Base-by-base conservation (phyloP, 139 green algal genomes). In the Tetraselmis striata region DNA sequence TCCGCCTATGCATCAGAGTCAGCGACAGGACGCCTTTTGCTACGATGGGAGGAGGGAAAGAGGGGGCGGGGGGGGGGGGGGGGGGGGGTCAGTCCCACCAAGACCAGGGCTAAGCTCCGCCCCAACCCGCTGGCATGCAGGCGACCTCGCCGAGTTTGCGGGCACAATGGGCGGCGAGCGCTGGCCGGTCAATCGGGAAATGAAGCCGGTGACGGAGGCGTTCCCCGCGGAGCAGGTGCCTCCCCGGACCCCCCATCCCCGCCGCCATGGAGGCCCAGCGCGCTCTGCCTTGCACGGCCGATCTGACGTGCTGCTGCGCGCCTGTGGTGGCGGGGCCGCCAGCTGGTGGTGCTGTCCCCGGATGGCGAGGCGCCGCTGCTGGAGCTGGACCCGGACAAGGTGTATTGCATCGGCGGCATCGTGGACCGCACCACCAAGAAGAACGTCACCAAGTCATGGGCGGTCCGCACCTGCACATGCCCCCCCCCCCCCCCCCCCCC, bases 371-470 rank as follows among this genome's bases (percentile, higher is more conserved):
- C 92, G 32, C 81, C 85, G 5, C 74, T 94, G 59, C 23, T 85
- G 29, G 27, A 84, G 0, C 59, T 95, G 32, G 86, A 93, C 26
- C 30, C 80, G 2, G 80, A 29, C 24, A 90, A 88, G 59, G 85
- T 92, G 31, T 96, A 95, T 75, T 88, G 94, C 80, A 88, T 96
- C 76, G 92, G 92, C 0, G 92, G 92, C 30, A 92, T 96, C 59
- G 90, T 96, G 76, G 92, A 96, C 81, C 81, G 89, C 1, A 90
- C 87, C 23, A 77, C 87, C 24, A 59, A 77, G 2, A 91, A 88
- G 78, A 83, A 80, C 59, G 32, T 88, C 1, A 89, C 85, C n/a
- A 30, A 67, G 45, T 67, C 45, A 5, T 67, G 45, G 45, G 45
- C 45, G 45, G 45, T 67, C 18, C 45, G 45, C 45, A 5, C 45